Conservation (phyloP, 2,329 filamentous ascomycete species). For the Colletotrichum nymphaeae region DNA sequence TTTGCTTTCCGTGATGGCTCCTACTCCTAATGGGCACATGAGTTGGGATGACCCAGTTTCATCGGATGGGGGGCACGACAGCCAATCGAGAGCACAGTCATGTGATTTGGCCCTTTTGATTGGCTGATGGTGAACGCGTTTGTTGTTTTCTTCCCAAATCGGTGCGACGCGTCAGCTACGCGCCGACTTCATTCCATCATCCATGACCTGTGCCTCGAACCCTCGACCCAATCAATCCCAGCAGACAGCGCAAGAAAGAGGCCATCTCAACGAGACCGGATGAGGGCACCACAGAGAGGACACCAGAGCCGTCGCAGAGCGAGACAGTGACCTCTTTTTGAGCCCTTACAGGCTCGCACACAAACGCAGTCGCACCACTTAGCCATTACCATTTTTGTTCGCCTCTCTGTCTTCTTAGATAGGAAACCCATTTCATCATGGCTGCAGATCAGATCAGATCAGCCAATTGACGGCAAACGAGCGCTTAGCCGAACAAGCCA, state of each 20-base stretch:
- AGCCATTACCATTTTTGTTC: neutral
- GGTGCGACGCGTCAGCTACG: slow-evolving; percentile 24
- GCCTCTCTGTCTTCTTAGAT: neutral
- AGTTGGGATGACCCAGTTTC: slow-evolving; percentile 23
- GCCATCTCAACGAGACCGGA: slow-evolving; percentile 14
- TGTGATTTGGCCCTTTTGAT: slow-evolving; percentile 1
- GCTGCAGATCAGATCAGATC: slow-evolving; percentile 33
- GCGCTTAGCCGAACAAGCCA: slow-evolving; percentile 31
- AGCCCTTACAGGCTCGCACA: neutral
- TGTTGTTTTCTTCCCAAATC: slow-evolving; percentile 29
- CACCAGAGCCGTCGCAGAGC: slow-evolving; percentile 15
- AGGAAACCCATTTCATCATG: slow-evolving; percentile 18
- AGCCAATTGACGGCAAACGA: slow-evolving; percentile 18
- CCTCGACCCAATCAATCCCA: slow-evolving; percentile 23
- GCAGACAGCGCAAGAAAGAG: slow-evolving; percentile 14
- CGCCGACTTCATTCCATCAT: slow-evolving; percentile 33
- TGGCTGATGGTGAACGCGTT: slow-evolving; percentile 21
- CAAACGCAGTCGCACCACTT: neutral
- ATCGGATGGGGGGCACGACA: slow-evolving; percentile 1
- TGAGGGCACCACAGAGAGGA: slow-evolving; percentile 13
- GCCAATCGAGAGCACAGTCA: slow-evolving; percentile 5
- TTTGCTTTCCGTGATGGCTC: neutral
- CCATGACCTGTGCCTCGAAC: slow-evolving; percentile 12
- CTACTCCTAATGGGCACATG: neutral
- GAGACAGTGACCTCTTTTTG: slow-evolving; percentile 9